Base-by-base conservation (phyloP, 169 alveolate genomes). In the Eimeria acervulina region DNA sequence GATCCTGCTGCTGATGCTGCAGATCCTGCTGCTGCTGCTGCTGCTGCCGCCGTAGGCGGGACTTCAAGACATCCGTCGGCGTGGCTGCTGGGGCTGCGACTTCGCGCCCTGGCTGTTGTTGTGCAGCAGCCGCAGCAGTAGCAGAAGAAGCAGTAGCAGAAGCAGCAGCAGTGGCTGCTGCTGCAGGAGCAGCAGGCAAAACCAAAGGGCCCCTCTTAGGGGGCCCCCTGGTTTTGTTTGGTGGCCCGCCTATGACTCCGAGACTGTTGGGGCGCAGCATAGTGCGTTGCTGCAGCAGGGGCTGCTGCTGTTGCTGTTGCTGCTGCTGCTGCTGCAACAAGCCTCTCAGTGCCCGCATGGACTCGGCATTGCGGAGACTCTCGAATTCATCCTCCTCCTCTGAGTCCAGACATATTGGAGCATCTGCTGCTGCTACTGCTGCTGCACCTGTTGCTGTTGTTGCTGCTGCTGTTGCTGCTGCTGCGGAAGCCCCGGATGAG, bases 21-120 rank as follows among this genome's bases (percentile, higher is more conserved):
- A n/a, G n/a, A n/a, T n/a, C n/a, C n/a, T n/a, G n/a, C n/a, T n/a
- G n/a, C 83, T 72, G 44, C 42, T 72, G 52, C 13, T 78, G 88
- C 88, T 78, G 88, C 63, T 40, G 88, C 33, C 66, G 33, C 42
- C 26, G 63, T 36, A 33, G 88, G 63, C n/a, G 61, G 33, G 13
- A 52, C 66, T 42, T 42, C 12, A 52, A 19, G 42, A 19, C 52
- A 36, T 36, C 83, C n/a, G 42, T 36, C 51, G 17, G 55, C 12
- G 88, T 52, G 36, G 88, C 61, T 78, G 88, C 88, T 78, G 88
- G 63, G 36, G 88, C 61, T 78, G 88, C 88, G 36, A 63, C 88
- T 78, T 47, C 55, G 55, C 55, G 12, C 17, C 55, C 61, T 36
- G 88, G n/a, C n/a, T n/a, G n/a, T n/a, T n/a, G n/a, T n/a, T n/a